phyloP scores from a whole-genome alignment of 2,329 filamentous ascomycete species.

The Clonostachys rhizophaga region DNA sequence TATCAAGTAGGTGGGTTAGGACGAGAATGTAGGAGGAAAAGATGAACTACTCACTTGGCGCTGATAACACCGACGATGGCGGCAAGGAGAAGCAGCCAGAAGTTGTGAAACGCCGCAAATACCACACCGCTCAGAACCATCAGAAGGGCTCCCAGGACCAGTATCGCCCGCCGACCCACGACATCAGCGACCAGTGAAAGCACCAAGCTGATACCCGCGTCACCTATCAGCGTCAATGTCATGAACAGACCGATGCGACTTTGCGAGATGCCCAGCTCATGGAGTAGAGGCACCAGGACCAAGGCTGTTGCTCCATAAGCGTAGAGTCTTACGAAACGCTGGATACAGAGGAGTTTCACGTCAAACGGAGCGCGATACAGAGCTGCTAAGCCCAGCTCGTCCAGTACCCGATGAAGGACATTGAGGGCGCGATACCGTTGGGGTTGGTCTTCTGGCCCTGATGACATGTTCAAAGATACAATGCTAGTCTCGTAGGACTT shows the following conservation, averaged over 20 bases:
- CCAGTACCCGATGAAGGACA: no score
- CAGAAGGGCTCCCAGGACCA: slow-evolving; percentile 46
- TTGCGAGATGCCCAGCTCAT: slow-evolving; percentile 41
- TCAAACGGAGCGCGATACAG: slow-evolving; percentile 20
- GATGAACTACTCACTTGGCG: slow-evolving; percentile 22
- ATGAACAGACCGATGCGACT: slow-evolving; percentile 57
- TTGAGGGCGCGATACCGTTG: no score
- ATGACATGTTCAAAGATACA: no score
- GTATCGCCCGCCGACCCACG: slow-evolving; percentile 47
- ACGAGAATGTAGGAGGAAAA: background rate
- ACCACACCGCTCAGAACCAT: slow-evolving; percentile 52
- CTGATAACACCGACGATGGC: slow-evolving; percentile 59
- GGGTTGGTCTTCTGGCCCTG: no score
- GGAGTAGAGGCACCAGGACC: slow-evolving; percentile 52
- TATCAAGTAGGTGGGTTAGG: slow-evolving; percentile 10
- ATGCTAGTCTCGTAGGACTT: no score
- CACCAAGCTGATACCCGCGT: slow-evolving; percentile 52
- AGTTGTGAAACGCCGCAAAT: slow-evolving; percentile 48
- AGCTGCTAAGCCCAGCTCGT: no score
- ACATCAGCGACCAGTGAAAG: slow-evolving; percentile 55
- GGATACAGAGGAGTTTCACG: slow-evolving; percentile 51
- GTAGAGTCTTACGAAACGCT: slow-evolving; percentile 58
- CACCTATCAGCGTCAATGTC: slow-evolving; percentile 58
- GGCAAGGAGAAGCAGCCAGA: slow-evolving; percentile 53
- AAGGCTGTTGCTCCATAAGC: slow-evolving; percentile 57